These are phyloP conservation scores for Scytalidium sp. DNA, from an alignment of 2,329 filamentous ascomycete species.

Conservation along the genomic window DNA sequence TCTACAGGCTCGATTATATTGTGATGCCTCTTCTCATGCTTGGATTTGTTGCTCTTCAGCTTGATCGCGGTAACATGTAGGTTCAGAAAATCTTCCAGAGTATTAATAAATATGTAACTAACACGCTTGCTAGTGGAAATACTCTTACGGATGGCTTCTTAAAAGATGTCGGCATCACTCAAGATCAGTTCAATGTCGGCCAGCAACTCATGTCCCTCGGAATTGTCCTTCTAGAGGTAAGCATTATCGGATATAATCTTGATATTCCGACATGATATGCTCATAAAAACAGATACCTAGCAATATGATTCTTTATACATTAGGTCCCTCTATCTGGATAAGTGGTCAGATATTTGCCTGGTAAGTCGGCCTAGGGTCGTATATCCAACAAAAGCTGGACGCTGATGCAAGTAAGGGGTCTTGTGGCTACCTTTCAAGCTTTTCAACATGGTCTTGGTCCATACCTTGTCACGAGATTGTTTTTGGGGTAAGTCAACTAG, in stretches of 20 bases:
- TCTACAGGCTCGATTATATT: conserved; percentile 23
- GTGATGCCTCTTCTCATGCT: conserved; percentile 29
- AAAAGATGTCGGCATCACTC: conserved; percentile 22
- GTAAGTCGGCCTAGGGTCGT: conserved; percentile 4
- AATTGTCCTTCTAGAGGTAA: conserved; percentile 23
- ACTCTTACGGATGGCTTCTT: conserved; percentile 26
- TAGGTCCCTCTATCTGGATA: conserved; percentile 34
- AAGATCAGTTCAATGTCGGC: conserved; percentile 24
- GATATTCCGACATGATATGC: too few species aligned
- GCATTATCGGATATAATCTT: too few species aligned
- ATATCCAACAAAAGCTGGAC: too few species aligned
- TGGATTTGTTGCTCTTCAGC: conserved; percentile 30
- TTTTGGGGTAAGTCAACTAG: conserved; percentile 30
- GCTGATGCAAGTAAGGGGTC: conserved; percentile 21
- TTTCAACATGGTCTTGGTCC: conserved; percentile 34
- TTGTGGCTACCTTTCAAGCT: conserved; percentile 37
- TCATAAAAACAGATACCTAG: not conserved
- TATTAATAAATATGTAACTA: too few species aligned
- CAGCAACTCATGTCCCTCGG: conserved; percentile 22
- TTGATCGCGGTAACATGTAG: conserved; percentile 27
- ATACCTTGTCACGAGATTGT: conserved; percentile 34
- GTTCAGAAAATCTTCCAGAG: not conserved
- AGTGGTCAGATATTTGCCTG: conserved; percentile 33
- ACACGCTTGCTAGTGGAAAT: conserved; percentile 11
- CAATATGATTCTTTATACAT: conserved; percentile 1